Percentiles rank a stretch among this genome's conserved stretches.
Evolutionary conservation across 2,329 filamentous ascomycete species (phyloP).

Genomic region (Colletotrichum chrysophilum): DNA sequence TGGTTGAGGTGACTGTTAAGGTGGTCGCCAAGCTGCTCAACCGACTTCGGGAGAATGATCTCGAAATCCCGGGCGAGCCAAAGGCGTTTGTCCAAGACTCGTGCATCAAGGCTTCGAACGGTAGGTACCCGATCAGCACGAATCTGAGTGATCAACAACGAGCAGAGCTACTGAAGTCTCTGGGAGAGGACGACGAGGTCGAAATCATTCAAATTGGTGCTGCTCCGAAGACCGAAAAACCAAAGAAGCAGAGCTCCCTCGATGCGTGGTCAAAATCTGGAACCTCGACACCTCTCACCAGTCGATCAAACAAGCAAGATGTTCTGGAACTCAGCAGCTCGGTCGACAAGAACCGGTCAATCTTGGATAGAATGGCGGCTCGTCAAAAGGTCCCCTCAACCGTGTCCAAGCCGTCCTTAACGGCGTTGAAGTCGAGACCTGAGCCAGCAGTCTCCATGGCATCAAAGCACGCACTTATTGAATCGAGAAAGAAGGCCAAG

Average conservation of each 20-base stretch:
- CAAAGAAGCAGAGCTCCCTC: constrained; percentile 64
- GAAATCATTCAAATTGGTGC: constrained; percentile 50
- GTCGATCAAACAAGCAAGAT: constrained; percentile 50
- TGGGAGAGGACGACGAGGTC: constrained; percentile 64
- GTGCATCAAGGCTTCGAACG: constrained; percentile 62
- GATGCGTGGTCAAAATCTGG: constrained; percentile 66
- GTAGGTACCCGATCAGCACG: constrained; percentile 69
- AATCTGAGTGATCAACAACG: constrained; percentile 84
- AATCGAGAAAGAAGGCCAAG: constrained; percentile 32
- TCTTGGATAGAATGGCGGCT: constrained; percentile 52
- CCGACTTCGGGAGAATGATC: constrained; percentile 77
- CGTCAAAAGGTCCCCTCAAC: constrained; percentile 26
- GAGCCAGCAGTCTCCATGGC: constrained; percentile 6
- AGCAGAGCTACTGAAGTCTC: constrained; percentile 74
- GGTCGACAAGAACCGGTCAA: constrained; percentile 47
- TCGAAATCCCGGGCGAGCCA: constrained; percentile 69
- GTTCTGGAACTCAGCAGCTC: constrained; percentile 51
- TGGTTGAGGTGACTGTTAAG: constrained; percentile 81
- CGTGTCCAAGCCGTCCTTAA: constrained; percentile 11
- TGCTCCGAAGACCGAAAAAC: constrained; percentile 36
- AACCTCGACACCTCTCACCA: constrained; percentile 25
- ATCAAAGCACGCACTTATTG: constrained; percentile 21
- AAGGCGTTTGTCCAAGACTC: constrained; percentile 69
- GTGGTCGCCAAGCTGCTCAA: constrained; percentile 85
- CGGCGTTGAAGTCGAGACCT: constrained; percentile 1